Evolutionary conservation across 2,329 filamentous ascomycete genomes (phyloP).

Genomic region (Tolypocladium amazonense): DNA sequence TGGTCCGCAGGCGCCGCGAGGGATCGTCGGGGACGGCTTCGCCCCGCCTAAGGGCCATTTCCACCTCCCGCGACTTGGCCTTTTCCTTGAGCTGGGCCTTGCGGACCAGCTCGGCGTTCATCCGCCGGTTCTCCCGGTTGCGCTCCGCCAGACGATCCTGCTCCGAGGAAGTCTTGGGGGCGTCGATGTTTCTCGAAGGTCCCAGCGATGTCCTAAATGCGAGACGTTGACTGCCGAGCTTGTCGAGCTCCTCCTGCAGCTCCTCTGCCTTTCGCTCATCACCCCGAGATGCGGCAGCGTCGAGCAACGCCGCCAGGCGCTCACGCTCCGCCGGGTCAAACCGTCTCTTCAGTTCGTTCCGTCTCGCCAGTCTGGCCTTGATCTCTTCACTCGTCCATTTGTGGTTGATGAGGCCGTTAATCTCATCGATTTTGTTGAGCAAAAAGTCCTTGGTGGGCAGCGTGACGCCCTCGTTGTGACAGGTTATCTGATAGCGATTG

Average conservation of each 20-base stretch:
- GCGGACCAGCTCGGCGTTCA: constrained; percentile 83
- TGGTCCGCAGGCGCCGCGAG: constrained; percentile 53
- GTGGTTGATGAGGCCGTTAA: constrained; percentile 69
- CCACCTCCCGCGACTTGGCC: constrained; percentile 47
- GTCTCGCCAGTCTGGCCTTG: constrained; percentile 63
- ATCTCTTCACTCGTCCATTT: constrained; percentile 77
- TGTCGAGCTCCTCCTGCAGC: constrained; percentile 50
- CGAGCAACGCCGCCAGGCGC: constrained; percentile 52
- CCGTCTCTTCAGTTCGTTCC: constrained; percentile 55
- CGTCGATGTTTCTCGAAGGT: constrained; percentile 38
- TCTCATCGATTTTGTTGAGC: constrained; percentile 63
- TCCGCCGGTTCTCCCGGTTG: constrained; percentile 73
- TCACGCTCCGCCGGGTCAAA: constrained; percentile 59
- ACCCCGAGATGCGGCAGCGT: constrained; percentile 53
- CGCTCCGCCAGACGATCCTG: constrained; percentile 76
- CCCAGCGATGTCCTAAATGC: constrained; percentile 60
- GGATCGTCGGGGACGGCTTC: constrained; percentile 49
- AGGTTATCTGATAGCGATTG: constrained; percentile 67
- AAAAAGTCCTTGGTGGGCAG: constrained; percentile 65
- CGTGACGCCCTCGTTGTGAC: constrained; percentile 59
- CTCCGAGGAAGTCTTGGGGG: constrained; percentile 45
- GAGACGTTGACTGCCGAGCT: constrained; percentile 56
- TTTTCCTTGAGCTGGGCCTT: constrained; percentile 80
- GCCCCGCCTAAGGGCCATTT: constrained; percentile 51
- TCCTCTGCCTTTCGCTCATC: constrained; percentile 46